Evolutionary conservation across 768 basidiomycete species (phyloP), one percentile per base, ranked within the genome.

Genomic region (Naganishia friedmannii): DNA sequence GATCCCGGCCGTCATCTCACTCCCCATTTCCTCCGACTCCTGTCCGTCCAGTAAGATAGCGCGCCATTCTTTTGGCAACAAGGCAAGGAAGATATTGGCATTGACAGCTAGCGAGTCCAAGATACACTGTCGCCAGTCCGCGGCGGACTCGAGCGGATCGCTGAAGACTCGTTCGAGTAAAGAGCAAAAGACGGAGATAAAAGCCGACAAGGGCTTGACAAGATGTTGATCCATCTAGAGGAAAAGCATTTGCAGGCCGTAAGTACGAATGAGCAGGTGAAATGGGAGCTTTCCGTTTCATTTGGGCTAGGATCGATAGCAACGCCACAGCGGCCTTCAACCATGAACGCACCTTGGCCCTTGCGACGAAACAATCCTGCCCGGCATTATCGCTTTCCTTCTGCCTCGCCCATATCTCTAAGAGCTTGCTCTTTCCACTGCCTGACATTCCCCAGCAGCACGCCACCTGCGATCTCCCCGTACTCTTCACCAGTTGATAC

Each of bases 221-320:
- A 90, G 82, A 48, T 89, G 83, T 55, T 84, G 85, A 78, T 91
- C 85, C 15, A 85, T 82, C 80, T 98, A 29, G 15, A 42, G 7
- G 15, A 42, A 13, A 42, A 10, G 42, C 15, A 17, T 15, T 12
- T 12, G n/a, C 34, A 37, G 12, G 34, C 12, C 34, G 34, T 37
- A 5, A 37, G 12, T 37, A 37, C 34, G 34, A 37, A 12, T 12
- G 34, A 37, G 34, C 34, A 37, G 34, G 34, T 37, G 34, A n/a
- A n/a, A n/a, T n/a, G n/a, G n/a, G n/a, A n/a, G n/a, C n/a, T n/a
- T n/a, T n/a, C n/a, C n/a, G n/a, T n/a, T n/a, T n/a, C n/a, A n/a
- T n/a, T n/a, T n/a, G n/a, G n/a, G n/a, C n/a, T n/a, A n/a, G n/a
- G n/a, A n/a, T n/a, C n/a, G n/a, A n/a, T n/a, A n/a, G n/a, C n/a